Evolutionary conservation across 768 basidiomycete species (phyloP).

Genomic region (Boletellus sp.): DNA sequence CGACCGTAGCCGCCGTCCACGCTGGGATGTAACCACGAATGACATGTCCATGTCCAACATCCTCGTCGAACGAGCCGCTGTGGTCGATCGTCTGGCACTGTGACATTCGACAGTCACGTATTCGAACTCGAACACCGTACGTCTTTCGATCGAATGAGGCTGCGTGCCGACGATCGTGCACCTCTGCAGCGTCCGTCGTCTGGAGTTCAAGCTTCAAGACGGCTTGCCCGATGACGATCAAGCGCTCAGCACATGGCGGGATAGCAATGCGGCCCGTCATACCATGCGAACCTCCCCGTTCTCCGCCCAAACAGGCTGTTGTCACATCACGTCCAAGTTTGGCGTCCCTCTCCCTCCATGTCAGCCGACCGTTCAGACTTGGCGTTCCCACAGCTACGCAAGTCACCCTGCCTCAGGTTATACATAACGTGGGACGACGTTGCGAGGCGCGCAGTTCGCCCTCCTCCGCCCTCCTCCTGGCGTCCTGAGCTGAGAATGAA

Average conservation of each 20-base stretch:
- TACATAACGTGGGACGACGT: conserved; percentile 27
- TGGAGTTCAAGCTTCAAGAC: conserved; percentile 26
- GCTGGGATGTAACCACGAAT: too few species aligned
- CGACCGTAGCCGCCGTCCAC: too few species aligned
- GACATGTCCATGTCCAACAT: too few species aligned
- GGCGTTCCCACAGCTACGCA: conserved; percentile 43
- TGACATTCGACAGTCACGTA: background rate
- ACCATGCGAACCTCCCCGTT: background rate
- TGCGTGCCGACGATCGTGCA: background rate
- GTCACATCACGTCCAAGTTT: conserved; percentile 46
- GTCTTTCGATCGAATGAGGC: conserved; percentile 1
- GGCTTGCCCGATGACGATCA: conserved; percentile 32
- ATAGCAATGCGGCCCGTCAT: conserved; percentile 23
- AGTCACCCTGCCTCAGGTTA: conserved; percentile 35
- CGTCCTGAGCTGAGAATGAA: conserved; percentile 26
- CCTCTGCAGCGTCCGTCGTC: conserved; percentile 21
- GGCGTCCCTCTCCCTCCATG: conserved; percentile 36
- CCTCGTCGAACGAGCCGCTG: too few species aligned
- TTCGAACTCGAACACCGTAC: conserved; percentile 29
- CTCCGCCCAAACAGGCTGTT: conserved; percentile 39
- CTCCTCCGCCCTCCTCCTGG: too few species aligned
- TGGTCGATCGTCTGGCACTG: conserved; percentile 9
- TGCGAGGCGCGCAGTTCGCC: too few species aligned
- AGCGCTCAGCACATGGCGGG: conserved; percentile 21
- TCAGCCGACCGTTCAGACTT: conserved; percentile 34